Percentiles rank a stretch among this genome's conserved stretches.
These are phyloP conservation scores for Pyrus bretschneideri DNA, from an alignment of 306 rosid species.

Conservation along the genomic window DNA sequence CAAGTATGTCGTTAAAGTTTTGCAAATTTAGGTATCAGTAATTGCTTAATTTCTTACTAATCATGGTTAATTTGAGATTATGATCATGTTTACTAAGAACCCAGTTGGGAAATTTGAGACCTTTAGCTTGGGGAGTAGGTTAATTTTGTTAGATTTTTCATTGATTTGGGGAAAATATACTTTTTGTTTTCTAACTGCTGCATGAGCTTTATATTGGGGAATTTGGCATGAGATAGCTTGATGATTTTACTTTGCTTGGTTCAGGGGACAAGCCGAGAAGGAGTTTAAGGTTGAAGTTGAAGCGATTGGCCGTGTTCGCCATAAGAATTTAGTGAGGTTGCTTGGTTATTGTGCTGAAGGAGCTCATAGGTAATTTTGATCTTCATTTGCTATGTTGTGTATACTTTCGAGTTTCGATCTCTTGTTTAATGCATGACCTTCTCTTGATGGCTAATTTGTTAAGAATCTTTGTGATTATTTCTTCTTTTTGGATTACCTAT, in stretches of 20 bases:
- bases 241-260: not conserved
- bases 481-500: not conserved
- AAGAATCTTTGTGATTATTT: not conserved
- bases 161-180: not conserved
- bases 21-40: not conserved
- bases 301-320: conserved; percentile 66
- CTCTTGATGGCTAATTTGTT: not conserved
- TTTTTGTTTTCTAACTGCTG: not conserved
- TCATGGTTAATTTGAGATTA: not conserved
- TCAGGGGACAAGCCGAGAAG: conserved; percentile 64
- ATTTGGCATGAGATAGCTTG: conserved; percentile 1
- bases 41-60: not conserved
- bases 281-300: conserved; percentile 67
- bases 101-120: conserved; percentile 1
- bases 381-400: not conserved
- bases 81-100: not conserved
- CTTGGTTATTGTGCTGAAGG: conserved; percentile 66
- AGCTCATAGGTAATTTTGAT: conserved; percentile 40
- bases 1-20: conserved; percentile 20
- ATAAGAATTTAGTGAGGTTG: conserved; percentile 58
- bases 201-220: not conserved
- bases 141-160: not conserved
- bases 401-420: not conserved
- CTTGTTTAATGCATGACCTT: not conserved
- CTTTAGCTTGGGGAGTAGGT: not conserved